Evolutionary conservation across 1,284 basidiomycete species (phyloP).

Genomic region (Phlebopus sp.): DNA sequence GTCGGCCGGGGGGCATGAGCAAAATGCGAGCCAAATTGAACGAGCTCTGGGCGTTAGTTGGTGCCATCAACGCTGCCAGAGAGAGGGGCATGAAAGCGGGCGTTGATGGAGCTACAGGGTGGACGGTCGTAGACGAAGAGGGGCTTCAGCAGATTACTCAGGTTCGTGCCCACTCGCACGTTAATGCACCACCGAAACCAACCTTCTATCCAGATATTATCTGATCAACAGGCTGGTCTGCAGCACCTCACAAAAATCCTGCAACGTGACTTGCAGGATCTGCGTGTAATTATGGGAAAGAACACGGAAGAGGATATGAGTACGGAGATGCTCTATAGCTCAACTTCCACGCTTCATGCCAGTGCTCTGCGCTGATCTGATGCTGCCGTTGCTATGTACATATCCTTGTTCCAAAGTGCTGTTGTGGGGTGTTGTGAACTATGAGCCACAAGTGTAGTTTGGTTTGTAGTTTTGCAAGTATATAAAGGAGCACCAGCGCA

Average conservation of each 20-base stretch:
- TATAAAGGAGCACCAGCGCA: no score
- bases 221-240: constrained; percentile 78
- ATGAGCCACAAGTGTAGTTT: no score
- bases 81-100: constrained; percentile 51
- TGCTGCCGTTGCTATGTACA: not conserved
- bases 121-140: constrained; percentile 85
- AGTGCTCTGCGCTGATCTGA: constrained; percentile 33
- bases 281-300: constrained; percentile 66
- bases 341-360: constrained; percentile 35
- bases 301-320: constrained; percentile 34
- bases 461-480: no score
- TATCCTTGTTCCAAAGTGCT: no score
- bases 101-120: constrained; percentile 46
- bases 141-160: constrained; percentile 74
- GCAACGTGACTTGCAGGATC: constrained; percentile 65
- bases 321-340: constrained; percentile 25
- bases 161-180: constrained; percentile 39
- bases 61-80: constrained; percentile 66
- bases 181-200: constrained; percentile 6
- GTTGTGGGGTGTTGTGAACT: no score
- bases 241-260: constrained; percentile 77
- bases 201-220: constrained; percentile 54
- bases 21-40: constrained; percentile 72
- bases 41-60: constrained; percentile 84
- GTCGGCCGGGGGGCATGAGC: constrained; percentile 47